Percentiles rank a stretch among this genome's conserved stretches.
Conservation (phyloP, 495 filamentous ascomycete species). For the Tuber umbilicatum region DNA sequence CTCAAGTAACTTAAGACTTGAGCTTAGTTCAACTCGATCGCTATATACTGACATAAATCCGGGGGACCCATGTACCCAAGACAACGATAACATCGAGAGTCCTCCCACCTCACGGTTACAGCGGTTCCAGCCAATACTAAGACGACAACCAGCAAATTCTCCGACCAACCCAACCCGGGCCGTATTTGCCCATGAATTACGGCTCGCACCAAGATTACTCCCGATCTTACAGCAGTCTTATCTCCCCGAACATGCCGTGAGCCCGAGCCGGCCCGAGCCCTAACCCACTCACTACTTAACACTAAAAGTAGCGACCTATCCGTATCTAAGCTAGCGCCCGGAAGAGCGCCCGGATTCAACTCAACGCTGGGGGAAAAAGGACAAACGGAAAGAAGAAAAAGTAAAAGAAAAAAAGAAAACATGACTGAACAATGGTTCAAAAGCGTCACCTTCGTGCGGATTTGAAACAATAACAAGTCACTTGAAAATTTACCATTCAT, state of each 20-base stretch:
- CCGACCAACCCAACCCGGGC: background rate
- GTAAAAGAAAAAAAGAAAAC: background rate
- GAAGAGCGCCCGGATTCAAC: background rate
- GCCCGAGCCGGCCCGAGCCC: background rate
- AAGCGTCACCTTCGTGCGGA: background rate
- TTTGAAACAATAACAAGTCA: constrained; percentile 1
- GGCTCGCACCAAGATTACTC: background rate
- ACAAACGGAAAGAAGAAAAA: background rate
- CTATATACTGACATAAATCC: background rate
- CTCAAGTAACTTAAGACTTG: no score
- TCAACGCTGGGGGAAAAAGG: background rate
- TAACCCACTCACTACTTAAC: background rate
- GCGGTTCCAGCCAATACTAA: background rate
- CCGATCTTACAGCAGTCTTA: background rate
- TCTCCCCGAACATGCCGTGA: background rate
- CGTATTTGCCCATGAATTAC: background rate
- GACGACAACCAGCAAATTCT: background rate
- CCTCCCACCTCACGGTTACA: background rate
- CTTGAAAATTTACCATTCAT: background rate
- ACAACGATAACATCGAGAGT: background rate
- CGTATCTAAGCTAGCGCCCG: background rate
- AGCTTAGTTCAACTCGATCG: background rate
- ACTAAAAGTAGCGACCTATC: background rate
- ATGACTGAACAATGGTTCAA: background rate
- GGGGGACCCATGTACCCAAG: background rate